Base-by-base conservation (phyloP, 1,284 basidiomycete species). In the Blastosporella zonata region DNA sequence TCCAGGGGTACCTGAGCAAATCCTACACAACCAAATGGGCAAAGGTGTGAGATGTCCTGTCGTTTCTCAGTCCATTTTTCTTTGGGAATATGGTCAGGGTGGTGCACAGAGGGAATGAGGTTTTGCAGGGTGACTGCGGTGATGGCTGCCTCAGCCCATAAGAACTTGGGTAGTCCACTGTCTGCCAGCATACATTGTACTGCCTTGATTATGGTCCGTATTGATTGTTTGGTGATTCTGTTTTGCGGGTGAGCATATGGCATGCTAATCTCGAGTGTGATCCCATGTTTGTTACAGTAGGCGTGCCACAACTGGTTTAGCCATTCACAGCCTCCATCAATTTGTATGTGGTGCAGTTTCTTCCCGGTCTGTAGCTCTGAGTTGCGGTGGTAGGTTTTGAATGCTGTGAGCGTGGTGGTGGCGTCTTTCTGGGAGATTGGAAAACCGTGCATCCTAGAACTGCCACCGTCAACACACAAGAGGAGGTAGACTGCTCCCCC, bases 1-100 rank as follows among this genome's bases (percentile, higher is more conserved):
- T 64, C 57, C 17, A 55, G 47, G 1, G 59, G 56, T 8, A 66
- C 52, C 29, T 62, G 60, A 5, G 59, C 59, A 36, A 54, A 67
- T 1, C 54, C 59, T 0, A 34, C 41, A 22, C 36, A 37, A 2
- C 63, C 61, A 22, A 60, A 62, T 0, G 56, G 58, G 0, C 60
- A 40, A 6, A 67, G 54, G 49, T 66, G 61, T 0, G 58, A 47
- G 2, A 67, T 50, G 43, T 63, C 53, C 8, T 58, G 57, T 3
- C 52, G 39, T n/a, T 55, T 49, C 5, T 47, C 51, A 3, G 47
- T 46, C 49, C 54, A 64, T 2, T 42, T n/a, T 22, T 60, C 55
- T 2, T 43, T 47, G 0, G 58, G 61, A 3, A 60, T 56, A 2
- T 25, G 0, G 54, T 34, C 17, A 4, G 15, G 58, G 9, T 55